Evolutionary conservation across 2,329 filamentous ascomycete species (phyloP).

Genomic region (Fusarium tricinctum): DNA sequence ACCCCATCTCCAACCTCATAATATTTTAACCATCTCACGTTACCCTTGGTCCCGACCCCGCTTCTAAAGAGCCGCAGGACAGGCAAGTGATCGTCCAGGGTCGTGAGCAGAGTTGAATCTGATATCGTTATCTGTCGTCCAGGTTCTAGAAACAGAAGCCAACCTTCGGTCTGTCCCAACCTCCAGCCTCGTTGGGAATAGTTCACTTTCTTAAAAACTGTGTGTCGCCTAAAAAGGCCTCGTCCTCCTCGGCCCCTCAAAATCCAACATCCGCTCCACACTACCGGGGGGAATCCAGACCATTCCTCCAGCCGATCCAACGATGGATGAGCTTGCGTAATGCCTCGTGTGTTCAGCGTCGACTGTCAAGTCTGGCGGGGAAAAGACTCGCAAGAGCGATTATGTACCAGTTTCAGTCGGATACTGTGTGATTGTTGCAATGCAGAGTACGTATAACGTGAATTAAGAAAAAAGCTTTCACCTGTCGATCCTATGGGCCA

Average conservation of each 20-base stretch:
- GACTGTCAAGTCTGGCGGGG: not conserved
- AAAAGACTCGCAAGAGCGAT: conserved; percentile 9
- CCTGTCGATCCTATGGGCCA: conserved; percentile 25
- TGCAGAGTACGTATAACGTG: conserved; percentile 12
- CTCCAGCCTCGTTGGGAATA: conserved; percentile 45
- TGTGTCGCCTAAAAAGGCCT: conserved; percentile 37
- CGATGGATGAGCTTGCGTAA: conserved; percentile 47
- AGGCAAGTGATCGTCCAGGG: conserved; percentile 32
- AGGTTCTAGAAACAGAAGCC: conserved; percentile 33
- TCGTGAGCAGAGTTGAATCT: not conserved
- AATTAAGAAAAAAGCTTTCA: conserved; percentile 18
- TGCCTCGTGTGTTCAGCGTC: conserved; percentile 21
- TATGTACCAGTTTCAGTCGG: conserved; percentile 15
- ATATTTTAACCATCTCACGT: not conserved
- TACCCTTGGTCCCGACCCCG: conserved; percentile 19
- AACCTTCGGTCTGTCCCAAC: conserved; percentile 22
- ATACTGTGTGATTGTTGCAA: conserved; percentile 20
- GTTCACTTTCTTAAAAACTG: conserved; percentile 12
- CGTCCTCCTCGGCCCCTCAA: conserved; percentile 8
- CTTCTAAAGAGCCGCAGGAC: conserved; percentile 34
- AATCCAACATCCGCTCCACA: conserved; percentile 27
- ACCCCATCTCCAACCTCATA: conserved; percentile 32
- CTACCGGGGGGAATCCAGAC: conserved; percentile 41
- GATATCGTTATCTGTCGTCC: conserved; percentile 14
- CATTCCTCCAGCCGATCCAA: conserved; percentile 38